Evolutionary conservation across 805 yeast species (phyloP).

Genomic region (Lipomyces spencermartinsiae): DNA sequence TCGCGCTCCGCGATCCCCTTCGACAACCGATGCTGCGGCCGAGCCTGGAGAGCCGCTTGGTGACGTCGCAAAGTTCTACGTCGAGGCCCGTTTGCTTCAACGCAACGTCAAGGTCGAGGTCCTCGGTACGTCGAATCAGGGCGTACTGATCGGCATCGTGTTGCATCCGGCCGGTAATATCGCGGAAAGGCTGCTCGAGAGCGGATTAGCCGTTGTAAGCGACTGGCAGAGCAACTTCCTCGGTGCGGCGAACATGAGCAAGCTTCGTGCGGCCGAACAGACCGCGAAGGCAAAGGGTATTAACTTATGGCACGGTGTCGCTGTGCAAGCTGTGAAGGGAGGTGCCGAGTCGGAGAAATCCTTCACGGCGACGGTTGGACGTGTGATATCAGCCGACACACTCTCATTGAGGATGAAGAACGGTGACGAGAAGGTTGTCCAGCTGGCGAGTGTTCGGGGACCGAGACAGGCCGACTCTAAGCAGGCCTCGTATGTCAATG

Average conservation of each 20-base stretch:
- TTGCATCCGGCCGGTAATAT: slow-evolving; percentile 80
- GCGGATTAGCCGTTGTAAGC: slow-evolving; percentile 74
- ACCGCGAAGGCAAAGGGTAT: slow-evolving; percentile 61
- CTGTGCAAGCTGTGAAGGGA: slow-evolving; percentile 42
- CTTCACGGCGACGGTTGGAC: slow-evolving; percentile 61
- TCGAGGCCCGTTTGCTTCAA: slow-evolving; percentile 67
- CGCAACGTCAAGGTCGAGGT: slow-evolving; percentile 63
- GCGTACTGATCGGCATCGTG: slow-evolving; percentile 61
- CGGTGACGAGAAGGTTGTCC: slow-evolving; percentile 63
- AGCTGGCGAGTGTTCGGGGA: slow-evolving; percentile 75
- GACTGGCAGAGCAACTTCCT: slow-evolving; percentile 79
- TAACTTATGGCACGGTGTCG: slow-evolving; percentile 60
- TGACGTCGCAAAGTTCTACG: slow-evolving; percentile 67
- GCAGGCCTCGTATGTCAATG: slow-evolving; percentile 61
- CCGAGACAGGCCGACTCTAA: slow-evolving; percentile 70
- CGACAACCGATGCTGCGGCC: slow-evolving; percentile 47
- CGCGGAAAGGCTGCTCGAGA: slow-evolving; percentile 66
- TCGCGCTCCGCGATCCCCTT: slow-evolving; percentile 66
- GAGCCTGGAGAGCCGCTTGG: slow-evolving; percentile 69
- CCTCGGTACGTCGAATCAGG: slow-evolving; percentile 61
- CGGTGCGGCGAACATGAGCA: slow-evolving; percentile 68
- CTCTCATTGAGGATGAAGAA: slow-evolving; percentile 53
- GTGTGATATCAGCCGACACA: slow-evolving; percentile 73
- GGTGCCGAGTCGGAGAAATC: slow-evolving; percentile 53
- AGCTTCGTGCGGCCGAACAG: slow-evolving; percentile 68